Conservation (phyloP, 805 yeast species). For the Wickerhamiella azyma region DNA sequence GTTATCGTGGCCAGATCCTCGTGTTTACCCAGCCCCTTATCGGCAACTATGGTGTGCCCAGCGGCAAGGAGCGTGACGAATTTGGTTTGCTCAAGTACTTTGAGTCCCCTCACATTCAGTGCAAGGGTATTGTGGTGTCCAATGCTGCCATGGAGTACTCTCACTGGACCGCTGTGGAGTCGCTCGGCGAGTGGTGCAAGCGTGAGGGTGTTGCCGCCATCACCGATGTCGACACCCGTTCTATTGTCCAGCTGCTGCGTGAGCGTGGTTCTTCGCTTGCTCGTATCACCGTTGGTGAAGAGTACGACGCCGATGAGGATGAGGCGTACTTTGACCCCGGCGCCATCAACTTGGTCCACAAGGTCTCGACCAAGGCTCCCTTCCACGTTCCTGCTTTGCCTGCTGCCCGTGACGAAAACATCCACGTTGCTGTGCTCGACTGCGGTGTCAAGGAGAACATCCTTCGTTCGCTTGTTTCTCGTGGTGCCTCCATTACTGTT, state of each 20-base stretch:
- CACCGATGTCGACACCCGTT: constrained; percentile 95
- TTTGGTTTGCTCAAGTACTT: constrained; percentile 76
- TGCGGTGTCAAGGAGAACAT: constrained; percentile 99
- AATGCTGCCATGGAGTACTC: constrained; percentile 91
- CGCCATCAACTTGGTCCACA: constrained; percentile 73
- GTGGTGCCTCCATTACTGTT: constrained; percentile 94
- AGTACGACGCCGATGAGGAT: constrained; percentile 81
- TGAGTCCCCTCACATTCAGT: constrained; percentile 83
- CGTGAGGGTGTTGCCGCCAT: constrained; percentile 93
- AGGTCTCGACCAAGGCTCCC: constrained; percentile 90
- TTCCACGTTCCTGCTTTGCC: constrained; percentile 63
- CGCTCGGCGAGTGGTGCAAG: constrained; percentile 89
- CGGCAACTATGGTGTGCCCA: constrained; percentile 98
- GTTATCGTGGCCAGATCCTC: constrained; percentile 91
- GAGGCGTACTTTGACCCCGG: constrained; percentile 88
- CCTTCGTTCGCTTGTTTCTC: constrained; percentile 77
- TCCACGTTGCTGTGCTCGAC: constrained; percentile 86
- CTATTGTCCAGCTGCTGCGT: constrained; percentile 80
- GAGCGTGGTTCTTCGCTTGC: constrained; percentile 95
- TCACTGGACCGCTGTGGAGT: constrained; percentile 99
- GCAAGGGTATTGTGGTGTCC: constrained; percentile 91
- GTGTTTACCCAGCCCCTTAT: constrained; percentile 95
- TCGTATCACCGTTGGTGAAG: constrained; percentile 77
- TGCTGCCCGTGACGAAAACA: constrained; percentile 34
- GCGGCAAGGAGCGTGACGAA: constrained; percentile 65